Evolutionary conservation across 1,139 yeast genomes (phyloP), one percentile per base, ranked within the genome.

Genomic region (Suhomyces bribrorum): DNA sequence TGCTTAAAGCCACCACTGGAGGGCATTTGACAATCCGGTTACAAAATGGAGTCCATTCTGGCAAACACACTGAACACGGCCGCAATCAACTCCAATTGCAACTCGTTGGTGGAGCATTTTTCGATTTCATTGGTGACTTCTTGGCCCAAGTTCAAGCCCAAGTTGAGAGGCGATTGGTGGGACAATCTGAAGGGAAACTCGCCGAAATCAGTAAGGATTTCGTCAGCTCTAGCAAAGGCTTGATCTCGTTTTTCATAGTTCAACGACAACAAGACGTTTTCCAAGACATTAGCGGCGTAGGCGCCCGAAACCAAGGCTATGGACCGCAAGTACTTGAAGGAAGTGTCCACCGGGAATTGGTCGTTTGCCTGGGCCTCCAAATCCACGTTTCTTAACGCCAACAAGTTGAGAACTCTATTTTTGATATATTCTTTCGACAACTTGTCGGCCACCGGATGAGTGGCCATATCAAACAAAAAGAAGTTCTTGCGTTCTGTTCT

Each of bases 401-500:
- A 71, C 41, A 88, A 62, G 36, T 77, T 74, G 47, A 90, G 70
- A 25, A 88, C 79, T 54, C 97, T 77, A 48, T 81, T 76, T 46
- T 83, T 81, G 41, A 88, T 82, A 49, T 85, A 86, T 61, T 89
- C 94, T 54, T 95, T 87, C 32, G 86, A 76, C 40, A 83, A 68
- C 45, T 75, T 77, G 64, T 92, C 98, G 27, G 94, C 86, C 11
- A 92, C 81, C 4, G 99, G 99, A 62, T 94, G 98, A 6, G 98
- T 94, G 16, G 98, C 96, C 97, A 92, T 92, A 64, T 92, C 98
- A 53, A 92, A 92, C 41, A 92, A 70, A 57, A 94, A 81, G 62
- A 92, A 92, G 67, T 88, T 94, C 59, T 90, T 89, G 59, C 96
- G 81, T 61, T 92, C 98, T 2, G 98, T 94, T 64, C 96, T 81